Conservation (phyloP, 352 stramenopile genomes). For the Phytophthora tubulina region DNA sequence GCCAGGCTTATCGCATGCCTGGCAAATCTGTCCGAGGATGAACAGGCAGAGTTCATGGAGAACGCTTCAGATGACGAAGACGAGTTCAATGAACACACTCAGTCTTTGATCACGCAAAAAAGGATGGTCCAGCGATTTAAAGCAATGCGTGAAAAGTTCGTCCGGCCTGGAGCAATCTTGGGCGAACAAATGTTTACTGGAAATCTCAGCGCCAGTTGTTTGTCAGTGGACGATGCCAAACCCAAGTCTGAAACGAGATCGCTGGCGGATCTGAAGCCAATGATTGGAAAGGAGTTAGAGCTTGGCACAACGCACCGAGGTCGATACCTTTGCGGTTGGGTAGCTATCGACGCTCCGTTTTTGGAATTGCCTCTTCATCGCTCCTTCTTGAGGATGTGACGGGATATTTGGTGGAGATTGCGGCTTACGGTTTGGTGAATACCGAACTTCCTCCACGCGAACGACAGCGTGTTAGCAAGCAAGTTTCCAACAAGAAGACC, state of each 20-base stretch:
- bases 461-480: too few relatives aligned
- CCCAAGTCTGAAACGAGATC: constrained; percentile 14
- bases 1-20: constrained; percentile 20
- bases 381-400: constrained; percentile 44
- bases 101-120: constrained; percentile 14
- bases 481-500: too few relatives aligned
- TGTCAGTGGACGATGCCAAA: constrained; percentile 23
- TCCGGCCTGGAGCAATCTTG: constrained; percentile 28
- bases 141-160: constrained; percentile 24
- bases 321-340: constrained; percentile 45
- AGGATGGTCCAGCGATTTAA: constrained; percentile 35
- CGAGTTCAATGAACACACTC: constrained; percentile 7
- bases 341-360: constrained; percentile 44
- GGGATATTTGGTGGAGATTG: too few relatives aligned
- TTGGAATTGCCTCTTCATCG: constrained; percentile 30
- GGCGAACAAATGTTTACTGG: constrained; percentile 20
- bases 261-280: constrained; percentile 32
- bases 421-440: too few relatives aligned
- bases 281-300: constrained; percentile 33
- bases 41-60: constrained; percentile 9
- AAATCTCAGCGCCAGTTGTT: background rate
- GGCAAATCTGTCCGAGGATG: constrained; percentile 1
- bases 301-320: constrained; percentile 39
- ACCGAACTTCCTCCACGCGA: too few relatives aligned
- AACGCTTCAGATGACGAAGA: background rate